Evolutionary conservation across 768 basidiomycete genomes (phyloP), one percentile per base, ranked within the genome.

Genomic region (Tylopilus vinaceipallidus): DNA sequence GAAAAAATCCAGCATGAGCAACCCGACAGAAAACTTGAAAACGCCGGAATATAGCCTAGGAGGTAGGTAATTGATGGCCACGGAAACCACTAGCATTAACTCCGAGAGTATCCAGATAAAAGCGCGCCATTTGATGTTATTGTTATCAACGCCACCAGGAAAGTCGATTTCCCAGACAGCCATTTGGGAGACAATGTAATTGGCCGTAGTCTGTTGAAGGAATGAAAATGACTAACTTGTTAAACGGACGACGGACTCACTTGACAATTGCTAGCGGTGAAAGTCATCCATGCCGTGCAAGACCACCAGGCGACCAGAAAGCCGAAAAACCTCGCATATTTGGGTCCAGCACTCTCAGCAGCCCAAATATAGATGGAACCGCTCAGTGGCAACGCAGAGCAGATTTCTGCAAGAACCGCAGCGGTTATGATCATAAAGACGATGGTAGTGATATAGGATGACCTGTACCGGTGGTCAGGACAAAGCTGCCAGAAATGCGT

Each of bases 291-390:
- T n/a, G 92, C 93, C 1, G 91, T 93, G 50, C 84, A 86, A 13
- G 89, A 76, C 92, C 92, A 95, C 88, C 89, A 95, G 26, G 92
- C 92, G 14, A 94, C 92, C 48, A 91, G 67, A 71, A 94, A 92
- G 1, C 91, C 92, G 55, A 91, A 81, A 68, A 95, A 87, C 30
- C 93, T 78, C 3, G 84, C 91, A 59, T 90, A 84, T 57, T 89
- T 91, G 6, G 84, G 84, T 2, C 93, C 93, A 5, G 91, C 93
- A 60, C 91, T 91, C 63, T 92, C 92, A 16, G 91, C 92, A 0
- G 91, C 89, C 93, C 93, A 95, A 42, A 93, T 84, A 67, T 95
- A 95, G 65, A 97, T 95, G 8, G 91, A 94, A 3, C 93, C 93
- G 48, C 88, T 90, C 42, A 93, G 67, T 5, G 89, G 88, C 24